Percentiles rank a stretch among this genome's conserved stretches.
phyloP scores from a whole-genome alignment of 2,329 filamentous ascomycete species.

The Nannizziopsis barbatae region DNA sequence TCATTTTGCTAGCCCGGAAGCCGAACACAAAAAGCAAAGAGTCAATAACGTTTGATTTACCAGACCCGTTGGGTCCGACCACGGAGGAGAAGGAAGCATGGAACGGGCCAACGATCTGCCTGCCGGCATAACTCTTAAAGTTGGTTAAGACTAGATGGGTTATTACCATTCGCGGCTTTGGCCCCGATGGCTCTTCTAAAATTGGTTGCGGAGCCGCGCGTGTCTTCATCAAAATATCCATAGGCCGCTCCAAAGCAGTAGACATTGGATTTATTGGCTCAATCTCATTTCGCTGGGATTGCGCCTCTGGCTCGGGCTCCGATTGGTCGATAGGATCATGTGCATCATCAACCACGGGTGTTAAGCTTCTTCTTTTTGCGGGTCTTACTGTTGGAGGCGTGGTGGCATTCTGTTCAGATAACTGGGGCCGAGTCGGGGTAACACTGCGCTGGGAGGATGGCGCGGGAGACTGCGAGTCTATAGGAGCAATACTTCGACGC shows the following conservation, averaged over 20 bases:
- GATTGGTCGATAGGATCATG: background rate
- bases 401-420: too few relatives aligned
- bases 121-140: constrained; percentile 97
- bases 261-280: constrained; percentile 67
- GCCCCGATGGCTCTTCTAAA: constrained; percentile 60
- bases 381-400: background rate
- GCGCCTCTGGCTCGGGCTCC: constrained; percentile 55
- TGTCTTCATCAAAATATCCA: constrained; percentile 87
- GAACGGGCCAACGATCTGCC: constrained; percentile 91
- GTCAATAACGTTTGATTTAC: constrained; percentile 98
- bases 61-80: constrained; percentile 93
- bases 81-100: constrained; percentile 96
- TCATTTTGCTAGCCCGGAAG: constrained; percentile 97
- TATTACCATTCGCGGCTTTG: constrained; percentile 82
- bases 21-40: constrained; percentile 98
- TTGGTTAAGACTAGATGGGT: constrained; percentile 86
- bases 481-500: background rate
- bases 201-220: constrained; percentile 55
- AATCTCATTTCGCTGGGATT: constrained; percentile 42
- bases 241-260: constrained; percentile 71
- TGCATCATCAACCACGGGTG: background rate
- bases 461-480: background rate
- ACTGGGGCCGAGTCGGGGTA: too few relatives aligned
- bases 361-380: background rate
- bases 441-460: too few relatives aligned